Conservation (phyloP, 176 grass and related monocot species). For the Rhynchospora breviuscula region DNA sequence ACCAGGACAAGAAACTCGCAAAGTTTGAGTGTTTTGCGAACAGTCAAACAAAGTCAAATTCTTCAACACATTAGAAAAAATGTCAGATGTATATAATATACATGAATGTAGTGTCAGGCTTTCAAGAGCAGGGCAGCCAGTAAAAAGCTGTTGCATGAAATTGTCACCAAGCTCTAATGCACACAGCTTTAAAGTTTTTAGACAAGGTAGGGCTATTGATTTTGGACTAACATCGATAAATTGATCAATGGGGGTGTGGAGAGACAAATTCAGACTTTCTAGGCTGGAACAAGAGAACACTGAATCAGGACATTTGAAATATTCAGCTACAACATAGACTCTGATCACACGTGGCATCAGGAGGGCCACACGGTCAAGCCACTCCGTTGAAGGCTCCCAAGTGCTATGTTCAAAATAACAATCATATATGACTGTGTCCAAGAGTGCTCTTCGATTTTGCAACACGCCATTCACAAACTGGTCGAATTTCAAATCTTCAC, state of each 20-base stretch:
- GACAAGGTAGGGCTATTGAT: too few species aligned
- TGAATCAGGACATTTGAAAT: neutral
- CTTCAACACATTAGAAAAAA: too few species aligned
- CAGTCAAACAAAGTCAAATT: neutral
- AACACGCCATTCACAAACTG: neutral
- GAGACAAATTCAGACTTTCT: neutral
- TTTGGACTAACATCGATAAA: too few species aligned
- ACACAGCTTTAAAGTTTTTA: too few species aligned
- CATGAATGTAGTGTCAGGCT: too few species aligned
- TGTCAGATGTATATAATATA: too few species aligned
- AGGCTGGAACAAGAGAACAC: neutral
- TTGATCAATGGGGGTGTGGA: neutral
- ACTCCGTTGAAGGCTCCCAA: neutral
- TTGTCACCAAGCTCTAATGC: too few species aligned
- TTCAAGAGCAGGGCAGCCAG: too few species aligned
- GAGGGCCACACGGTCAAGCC: neutral
- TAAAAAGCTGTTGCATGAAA: too few species aligned
- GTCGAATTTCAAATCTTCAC: neutral
- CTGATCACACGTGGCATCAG: neutral
- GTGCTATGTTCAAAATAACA: neutral
- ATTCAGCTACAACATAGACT: neutral
- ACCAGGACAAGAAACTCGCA: neutral
- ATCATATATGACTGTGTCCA: neutral
- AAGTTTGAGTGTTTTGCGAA: neutral
- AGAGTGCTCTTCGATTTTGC: neutral